Evolutionary conservation across 768 basidiomycete genomes (phyloP).

Genomic region (Naganishia vishniacii): DNA sequence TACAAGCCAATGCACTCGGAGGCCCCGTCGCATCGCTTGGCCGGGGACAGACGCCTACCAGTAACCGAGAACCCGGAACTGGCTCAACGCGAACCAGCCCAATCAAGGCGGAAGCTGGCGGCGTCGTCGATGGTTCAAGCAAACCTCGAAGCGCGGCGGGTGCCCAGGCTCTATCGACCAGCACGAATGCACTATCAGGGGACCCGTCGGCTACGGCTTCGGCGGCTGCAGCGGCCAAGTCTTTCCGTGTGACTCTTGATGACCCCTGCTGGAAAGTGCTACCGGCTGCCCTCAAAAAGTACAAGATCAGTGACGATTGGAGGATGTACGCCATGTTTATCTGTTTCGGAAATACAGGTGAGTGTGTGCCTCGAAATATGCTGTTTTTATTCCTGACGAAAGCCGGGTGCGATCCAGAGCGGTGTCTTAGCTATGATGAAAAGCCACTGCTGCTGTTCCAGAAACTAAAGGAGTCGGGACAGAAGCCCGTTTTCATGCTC

Average conservation of each 20-base stretch:
- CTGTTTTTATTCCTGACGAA: not conserved
- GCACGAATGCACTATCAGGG: not conserved
- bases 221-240: slow-evolving; percentile 55
- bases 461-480: slow-evolving; percentile 91
- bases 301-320: slow-evolving; percentile 99
- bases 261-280: slow-evolving; percentile 99
- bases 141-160: slow-evolving; percentile 13
- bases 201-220: slow-evolving; percentile 31
- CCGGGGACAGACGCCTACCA: not conserved
- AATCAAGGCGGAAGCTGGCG: slow-evolving; percentile 8
- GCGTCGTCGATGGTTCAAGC: not conserved
- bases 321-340: slow-evolving; percentile 99
- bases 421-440: slow-evolving; percentile 95
- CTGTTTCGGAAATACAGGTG: slow-evolving; percentile 88
- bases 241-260: slow-evolving; percentile 94
- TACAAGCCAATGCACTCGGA: slow-evolving; percentile 3
- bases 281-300: slow-evolving; percentile 95
- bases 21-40: not conserved
- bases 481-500: slow-evolving; percentile 95
- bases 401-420: slow-evolving; percentile 53
- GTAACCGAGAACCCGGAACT: not conserved
- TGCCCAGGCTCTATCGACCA: not conserved
- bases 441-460: slow-evolving; percentile 96
- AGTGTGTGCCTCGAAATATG: slow-evolving; percentile 33
- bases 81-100: not conserved